Percentiles rank a stretch among this genome's conserved stretches.
Conservation (phyloP, 495 filamentous ascomycete genomes). For the Daldinia concentrica region DNA sequence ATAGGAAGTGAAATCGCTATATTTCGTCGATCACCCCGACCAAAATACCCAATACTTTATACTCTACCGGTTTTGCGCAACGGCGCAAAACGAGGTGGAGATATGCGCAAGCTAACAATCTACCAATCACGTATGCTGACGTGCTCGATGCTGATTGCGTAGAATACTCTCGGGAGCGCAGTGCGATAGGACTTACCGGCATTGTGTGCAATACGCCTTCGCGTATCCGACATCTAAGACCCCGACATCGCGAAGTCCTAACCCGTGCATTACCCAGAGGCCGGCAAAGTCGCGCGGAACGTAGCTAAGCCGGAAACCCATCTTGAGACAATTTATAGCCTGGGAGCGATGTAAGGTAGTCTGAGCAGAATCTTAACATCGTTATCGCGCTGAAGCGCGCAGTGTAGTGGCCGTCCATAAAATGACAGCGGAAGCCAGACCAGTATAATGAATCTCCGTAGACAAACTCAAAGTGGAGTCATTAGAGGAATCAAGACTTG, state of each 20-base stretch:
- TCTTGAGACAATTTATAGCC: neutral
- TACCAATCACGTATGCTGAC: slow-evolving; percentile 37
- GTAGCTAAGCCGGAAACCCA: neutral
- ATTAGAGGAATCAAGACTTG: neutral
- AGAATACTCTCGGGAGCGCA: slow-evolving; percentile 27
- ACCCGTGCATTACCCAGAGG: neutral
- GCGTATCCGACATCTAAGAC: slow-evolving; percentile 17
- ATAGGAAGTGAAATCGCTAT: slow-evolving; percentile 11
- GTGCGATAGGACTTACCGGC: slow-evolving; percentile 14
- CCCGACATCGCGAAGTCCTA: slow-evolving; percentile 17
- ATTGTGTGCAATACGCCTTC: slow-evolving; percentile 28
- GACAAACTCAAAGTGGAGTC: slow-evolving; percentile 12
- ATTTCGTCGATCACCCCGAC: neutral
- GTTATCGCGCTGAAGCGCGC: slow-evolving; percentile 31
- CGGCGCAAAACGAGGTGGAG: slow-evolving; percentile 46
- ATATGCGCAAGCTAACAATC: slow-evolving; percentile 39
- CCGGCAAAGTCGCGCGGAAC: neutral
- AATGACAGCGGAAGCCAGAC: slow-evolving; percentile 13
- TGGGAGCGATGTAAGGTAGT: slow-evolving; percentile 15
- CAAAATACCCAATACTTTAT: slow-evolving; percentile 38
- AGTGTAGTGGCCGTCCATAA: slow-evolving; percentile 10
- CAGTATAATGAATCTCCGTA: neutral
- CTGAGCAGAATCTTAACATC: slow-evolving; percentile 21
- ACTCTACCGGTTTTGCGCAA: slow-evolving; percentile 42
- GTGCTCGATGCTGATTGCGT: slow-evolving; percentile 39